Conservation (phyloP, 805 yeast species). For the Candida wancherniae region DNA sequence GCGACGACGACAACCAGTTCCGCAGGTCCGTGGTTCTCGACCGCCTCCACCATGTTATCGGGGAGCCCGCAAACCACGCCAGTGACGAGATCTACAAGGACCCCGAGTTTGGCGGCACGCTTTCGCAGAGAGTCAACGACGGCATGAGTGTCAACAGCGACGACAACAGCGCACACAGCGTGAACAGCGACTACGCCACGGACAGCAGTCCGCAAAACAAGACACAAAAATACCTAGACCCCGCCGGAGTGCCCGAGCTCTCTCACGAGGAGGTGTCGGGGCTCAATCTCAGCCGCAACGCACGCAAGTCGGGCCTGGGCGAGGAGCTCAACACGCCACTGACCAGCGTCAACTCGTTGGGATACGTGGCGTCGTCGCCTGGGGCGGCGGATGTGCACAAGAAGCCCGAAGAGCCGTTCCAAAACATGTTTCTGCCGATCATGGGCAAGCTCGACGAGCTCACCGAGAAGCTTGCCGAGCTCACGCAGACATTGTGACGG, state of each 20-base stretch:
- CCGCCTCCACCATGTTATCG: too few species aligned
- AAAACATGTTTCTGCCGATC: conserved; percentile 54
- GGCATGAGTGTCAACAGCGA: too few species aligned
- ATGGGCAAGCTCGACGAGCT: conserved; percentile 44
- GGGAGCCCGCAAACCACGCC: conserved; percentile 1
- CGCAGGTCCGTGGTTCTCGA: conserved; percentile 37
- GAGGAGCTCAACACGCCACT: conserved; percentile 29
- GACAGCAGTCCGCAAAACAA: too few species aligned
- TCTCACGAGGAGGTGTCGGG: too few species aligned
- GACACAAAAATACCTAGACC: too few species aligned
- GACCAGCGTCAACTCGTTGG: conserved; percentile 32
- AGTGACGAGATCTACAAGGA: conserved; percentile 1
- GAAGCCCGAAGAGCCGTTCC: conserved; percentile 36
- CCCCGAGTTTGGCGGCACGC: conserved; percentile 8
- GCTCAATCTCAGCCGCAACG: too few species aligned
- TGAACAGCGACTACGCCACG: too few species aligned
- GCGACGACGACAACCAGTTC: conserved; percentile 11
- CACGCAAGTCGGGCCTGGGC: conserved; percentile 7
- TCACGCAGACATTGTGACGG: conserved; percentile 22
- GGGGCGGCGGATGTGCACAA: conserved; percentile 6
- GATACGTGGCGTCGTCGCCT: conserved; percentile 8
- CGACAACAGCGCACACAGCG: too few species aligned
- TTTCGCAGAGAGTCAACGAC: too few species aligned
- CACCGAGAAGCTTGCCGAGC: conserved; percentile 38
- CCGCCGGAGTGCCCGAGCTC: too few species aligned